These are phyloP conservation scores for Pseudogymnoascus sp. DNA, from an alignment of 2,329 filamentous ascomycete species.

Conservation along the genomic window DNA sequence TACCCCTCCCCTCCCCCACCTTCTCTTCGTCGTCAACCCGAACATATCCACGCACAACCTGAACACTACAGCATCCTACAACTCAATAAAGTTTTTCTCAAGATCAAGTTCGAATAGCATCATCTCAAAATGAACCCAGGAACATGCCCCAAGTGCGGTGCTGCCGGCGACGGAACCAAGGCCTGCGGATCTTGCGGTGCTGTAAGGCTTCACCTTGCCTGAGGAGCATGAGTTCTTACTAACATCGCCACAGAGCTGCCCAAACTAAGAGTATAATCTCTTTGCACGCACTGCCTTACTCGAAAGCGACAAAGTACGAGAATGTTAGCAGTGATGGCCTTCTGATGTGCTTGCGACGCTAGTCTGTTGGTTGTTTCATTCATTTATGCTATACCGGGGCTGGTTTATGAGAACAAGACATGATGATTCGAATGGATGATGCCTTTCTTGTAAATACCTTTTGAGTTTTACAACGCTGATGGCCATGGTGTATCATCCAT, in stretches of 20 bases:
- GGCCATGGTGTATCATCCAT: neutral
- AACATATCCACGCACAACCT: neutral
- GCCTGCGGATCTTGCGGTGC: conserved; percentile 7
- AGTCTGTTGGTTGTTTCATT: neutral
- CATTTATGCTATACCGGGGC: neutral
- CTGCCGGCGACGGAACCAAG: neutral
- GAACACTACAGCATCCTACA: neutral
- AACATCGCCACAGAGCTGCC: conserved; percentile 2
- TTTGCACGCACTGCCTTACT: neutral
- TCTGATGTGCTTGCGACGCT: neutral
- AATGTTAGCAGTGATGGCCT: conserved; percentile 22
- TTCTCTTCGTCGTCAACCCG: neutral
- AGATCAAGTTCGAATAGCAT: neutral
- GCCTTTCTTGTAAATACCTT: conserved; percentile 1
- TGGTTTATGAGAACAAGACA: neutral
- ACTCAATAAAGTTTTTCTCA: neutral
- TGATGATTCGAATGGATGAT: conserved; percentile 5
- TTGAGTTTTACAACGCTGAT: neutral
- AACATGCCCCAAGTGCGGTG: conserved; percentile 5
- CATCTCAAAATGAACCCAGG: conserved; percentile 8
- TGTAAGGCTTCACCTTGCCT: neutral
- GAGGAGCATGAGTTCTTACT: neutral
- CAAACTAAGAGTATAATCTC: conserved; percentile 6
- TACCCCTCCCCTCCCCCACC: neutral
- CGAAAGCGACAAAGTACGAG: conserved; percentile 22